phyloP scores from a whole-genome alignment of 192 early-diverging fungal species.

The Linnemannia zychae region DNA sequence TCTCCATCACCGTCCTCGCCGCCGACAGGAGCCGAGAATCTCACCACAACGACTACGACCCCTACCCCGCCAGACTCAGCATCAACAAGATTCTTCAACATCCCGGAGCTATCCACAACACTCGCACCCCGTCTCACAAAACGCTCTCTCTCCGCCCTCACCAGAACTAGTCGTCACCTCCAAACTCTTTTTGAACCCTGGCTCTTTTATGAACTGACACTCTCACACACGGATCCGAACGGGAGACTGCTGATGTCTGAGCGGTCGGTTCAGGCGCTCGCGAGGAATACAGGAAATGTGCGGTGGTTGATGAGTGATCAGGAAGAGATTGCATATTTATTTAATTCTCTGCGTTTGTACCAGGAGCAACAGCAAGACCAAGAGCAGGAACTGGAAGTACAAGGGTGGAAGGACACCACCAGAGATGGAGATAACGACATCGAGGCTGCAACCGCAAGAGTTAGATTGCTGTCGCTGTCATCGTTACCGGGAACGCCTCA shows the following conservation, averaged over 20 bases:
- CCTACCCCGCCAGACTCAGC: too few relatives aligned
- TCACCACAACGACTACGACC: too few relatives aligned
- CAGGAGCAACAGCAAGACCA: not conserved
- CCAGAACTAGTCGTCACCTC: not conserved
- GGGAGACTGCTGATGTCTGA: not conserved
- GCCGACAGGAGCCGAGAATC: too few relatives aligned
- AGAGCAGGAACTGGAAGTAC: too few relatives aligned
- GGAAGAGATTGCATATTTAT: not conserved
- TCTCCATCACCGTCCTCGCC: not conserved
- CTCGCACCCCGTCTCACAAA: not conserved
- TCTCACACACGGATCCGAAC: not conserved
- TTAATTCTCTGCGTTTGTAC: not conserved
- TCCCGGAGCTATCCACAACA: not conserved
- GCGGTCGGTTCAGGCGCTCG: not conserved
- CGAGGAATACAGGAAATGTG: not conserved
- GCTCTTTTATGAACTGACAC: not conserved
- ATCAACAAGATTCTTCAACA: not conserved
- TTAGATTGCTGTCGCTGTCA: too few relatives aligned
- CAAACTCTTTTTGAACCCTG: not conserved
- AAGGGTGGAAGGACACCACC: too few relatives aligned
- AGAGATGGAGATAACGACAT: too few relatives aligned
- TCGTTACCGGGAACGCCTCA: not conserved
- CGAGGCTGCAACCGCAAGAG: too few relatives aligned
- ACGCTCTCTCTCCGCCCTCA: not conserved
- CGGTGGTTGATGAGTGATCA: constrained; percentile 9